Conservation (phyloP, 2,329 filamentous ascomycete species). For the Penicillium hesseltinei region DNA sequence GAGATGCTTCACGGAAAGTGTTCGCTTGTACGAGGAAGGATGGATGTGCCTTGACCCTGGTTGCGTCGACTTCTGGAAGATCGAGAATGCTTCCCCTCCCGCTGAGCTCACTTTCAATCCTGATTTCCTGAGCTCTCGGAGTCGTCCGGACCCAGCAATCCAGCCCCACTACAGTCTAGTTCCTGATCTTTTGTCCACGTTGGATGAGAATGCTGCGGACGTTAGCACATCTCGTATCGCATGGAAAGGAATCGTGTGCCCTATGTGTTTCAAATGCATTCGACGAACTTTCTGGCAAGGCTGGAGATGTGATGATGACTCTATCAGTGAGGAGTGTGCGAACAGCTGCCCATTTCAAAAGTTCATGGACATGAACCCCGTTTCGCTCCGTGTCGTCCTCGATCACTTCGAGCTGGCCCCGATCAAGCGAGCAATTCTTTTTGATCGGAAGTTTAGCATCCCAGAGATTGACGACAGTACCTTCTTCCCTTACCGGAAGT, state of each 20-base stretch:
- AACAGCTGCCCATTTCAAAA: conserved; percentile 51
- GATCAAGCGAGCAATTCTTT: conserved; percentile 24
- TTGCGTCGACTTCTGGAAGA: conserved; percentile 59
- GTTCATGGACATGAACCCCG: conserved; percentile 19
- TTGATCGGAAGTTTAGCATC: conserved; percentile 29
- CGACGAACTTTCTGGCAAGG: conserved; percentile 59
- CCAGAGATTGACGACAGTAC: conserved; percentile 32
- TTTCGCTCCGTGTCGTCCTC: conserved; percentile 36
- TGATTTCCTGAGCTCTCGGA: conserved; percentile 58
- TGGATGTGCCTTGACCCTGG: conserved; percentile 59
- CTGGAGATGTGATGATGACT: conserved; percentile 55
- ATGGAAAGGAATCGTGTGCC: conserved; percentile 66
- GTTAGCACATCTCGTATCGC: conserved; percentile 52
- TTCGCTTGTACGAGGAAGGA: conserved; percentile 42
- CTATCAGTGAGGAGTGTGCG: conserved; percentile 31
- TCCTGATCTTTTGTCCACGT: conserved; percentile 40
- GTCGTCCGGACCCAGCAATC: conserved; percentile 41
- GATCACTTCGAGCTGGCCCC: conserved; percentile 32
- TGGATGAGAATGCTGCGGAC: conserved; percentile 36
- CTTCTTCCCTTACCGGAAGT: conserved; percentile 31
- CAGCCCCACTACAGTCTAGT: conserved; percentile 40
- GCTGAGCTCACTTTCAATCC: conserved; percentile 51
- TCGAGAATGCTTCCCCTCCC: conserved; percentile 35
- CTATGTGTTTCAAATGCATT: conserved; percentile 60
- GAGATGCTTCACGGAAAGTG: conserved; percentile 40